Base-by-base conservation (phyloP, 2,329 filamentous ascomycete species). In the Cercospora janseana region DNA sequence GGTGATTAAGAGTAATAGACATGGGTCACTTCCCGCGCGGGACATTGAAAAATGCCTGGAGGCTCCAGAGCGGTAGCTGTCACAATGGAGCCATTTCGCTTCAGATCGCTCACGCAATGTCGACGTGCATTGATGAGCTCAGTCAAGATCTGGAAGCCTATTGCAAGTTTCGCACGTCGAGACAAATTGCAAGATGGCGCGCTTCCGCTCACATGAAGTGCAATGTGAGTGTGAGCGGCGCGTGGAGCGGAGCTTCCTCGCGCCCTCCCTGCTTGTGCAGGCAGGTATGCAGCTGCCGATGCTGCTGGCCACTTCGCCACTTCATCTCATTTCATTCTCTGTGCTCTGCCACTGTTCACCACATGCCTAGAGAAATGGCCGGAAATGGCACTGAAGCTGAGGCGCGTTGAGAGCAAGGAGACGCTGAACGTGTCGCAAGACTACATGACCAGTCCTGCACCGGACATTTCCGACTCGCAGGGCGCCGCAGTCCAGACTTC, bases 361-460 rank as follows among this genome's bases (percentile, higher is more conserved):
- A 16, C 23, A 29, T 34, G 46, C 29, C 24, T 6, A 4, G 15
- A 41, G 44, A 37, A 6, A 51, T 51, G 44, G 48, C 26, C 27
- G 10, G 44, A 24, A 15, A 60, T 61, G 60, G 48, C 52, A 31
- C 24, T 29, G 8, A 40, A n/a, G n/a, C 16, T 55, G 10, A 46
- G 26, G 12, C 51, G 48, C n/a, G 34, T 56, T 8, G 37, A 52
- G 23, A 59, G 46, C 34, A 41, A 53, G 21, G 38, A 49, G 9
- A 16, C 52, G 7, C 53, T 64, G 7, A 56, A 64, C 43, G 51
- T 60, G 34, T 63, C 61, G 29, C 55, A 58, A 21, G 37, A 49
- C 13, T 15, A 52, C 37, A 35, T 44, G 26, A 51, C 21, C 26
- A 44, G 45, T 34, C 52, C 43, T 6, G 15, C 16, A 18, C 51